Evolutionary conservation across 345 rosid genomes (phyloP).

Genomic region (Capsella bursapastoris): DNA sequence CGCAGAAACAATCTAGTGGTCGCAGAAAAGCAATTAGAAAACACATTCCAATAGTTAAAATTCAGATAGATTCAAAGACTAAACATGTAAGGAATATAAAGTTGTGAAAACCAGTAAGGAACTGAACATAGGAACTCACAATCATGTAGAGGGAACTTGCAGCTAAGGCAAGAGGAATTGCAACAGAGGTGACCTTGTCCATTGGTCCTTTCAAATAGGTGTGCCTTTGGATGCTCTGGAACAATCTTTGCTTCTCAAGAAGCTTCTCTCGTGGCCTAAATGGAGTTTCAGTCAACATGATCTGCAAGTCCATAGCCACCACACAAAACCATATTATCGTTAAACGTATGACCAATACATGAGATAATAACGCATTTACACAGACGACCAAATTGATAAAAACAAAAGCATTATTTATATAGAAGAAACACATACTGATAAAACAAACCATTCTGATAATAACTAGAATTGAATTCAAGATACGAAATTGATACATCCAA

Average conservation of each 20-base stretch:
- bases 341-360: background rate
- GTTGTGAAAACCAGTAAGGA: background rate
- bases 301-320: slow-evolving; percentile 15
- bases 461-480: slow-evolving; percentile 4
- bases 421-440: slow-evolving; percentile 2
- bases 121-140: slow-evolving; percentile 54
- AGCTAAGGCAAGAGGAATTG: slow-evolving; percentile 79
- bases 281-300: slow-evolving; percentile 72
- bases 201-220: slow-evolving; percentile 81
- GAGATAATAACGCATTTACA: background rate
- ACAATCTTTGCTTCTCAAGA: slow-evolving; percentile 75
- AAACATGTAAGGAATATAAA: background rate
- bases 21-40: background rate
- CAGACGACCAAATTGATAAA: background rate
- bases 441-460: background rate
- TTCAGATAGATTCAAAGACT: background rate
- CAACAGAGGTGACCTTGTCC: slow-evolving; percentile 89
- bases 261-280: slow-evolving; percentile 89
- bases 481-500: background rate
- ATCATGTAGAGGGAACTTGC: slow-evolving; percentile 61
- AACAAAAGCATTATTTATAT: background rate
- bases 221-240: slow-evolving; percentile 77
- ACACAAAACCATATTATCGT: slow-evolving; percentile 3
- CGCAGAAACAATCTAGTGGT: background rate
- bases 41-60: background rate